phyloP scores from a whole-genome alignment of 768 basidiomycete genomes.

The Mycena epipterygia region DNA sequence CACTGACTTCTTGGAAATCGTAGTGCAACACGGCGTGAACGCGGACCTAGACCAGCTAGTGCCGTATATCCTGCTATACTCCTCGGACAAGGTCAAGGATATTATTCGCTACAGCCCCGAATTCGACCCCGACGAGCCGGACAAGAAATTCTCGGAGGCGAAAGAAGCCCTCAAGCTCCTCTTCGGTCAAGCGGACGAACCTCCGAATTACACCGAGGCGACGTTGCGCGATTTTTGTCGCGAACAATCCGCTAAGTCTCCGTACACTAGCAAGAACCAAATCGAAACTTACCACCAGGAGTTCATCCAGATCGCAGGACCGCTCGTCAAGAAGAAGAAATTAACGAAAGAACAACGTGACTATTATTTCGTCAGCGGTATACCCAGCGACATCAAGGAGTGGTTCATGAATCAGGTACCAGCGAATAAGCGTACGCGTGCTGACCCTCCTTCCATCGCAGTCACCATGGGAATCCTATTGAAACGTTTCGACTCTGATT shows the following conservation, averaged over 20 bases:
- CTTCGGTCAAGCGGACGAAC: background rate
- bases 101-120: slow-evolving; percentile 10
- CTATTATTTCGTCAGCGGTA: slow-evolving; percentile 17
- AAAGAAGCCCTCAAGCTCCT: background rate
- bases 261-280: background rate
- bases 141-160: background rate
- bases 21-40: slow-evolving; percentile 18
- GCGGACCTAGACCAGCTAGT: slow-evolving; percentile 22
- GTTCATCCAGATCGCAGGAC: slow-evolving; percentile 6
- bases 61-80: slow-evolving; percentile 23
- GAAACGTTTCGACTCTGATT: slow-evolving; percentile 8
- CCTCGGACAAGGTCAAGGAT: background rate
- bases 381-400: slow-evolving; percentile 17
- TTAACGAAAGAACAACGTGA: background rate
- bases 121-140: background rate
- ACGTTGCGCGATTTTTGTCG: background rate
- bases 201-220: slow-evolving; percentile 6
- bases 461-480: background rate
- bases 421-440: background rate
- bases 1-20: background rate
- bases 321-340: slow-evolving; percentile 2
- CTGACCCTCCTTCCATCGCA: slow-evolving; percentile 3
- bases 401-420: slow-evolving; percentile 25
- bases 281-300: background rate
- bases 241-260: slow-evolving; percentile 7